phyloP scores from a whole-genome alignment of 352 stramenopile genomes.

The Synura sp. region DNA sequence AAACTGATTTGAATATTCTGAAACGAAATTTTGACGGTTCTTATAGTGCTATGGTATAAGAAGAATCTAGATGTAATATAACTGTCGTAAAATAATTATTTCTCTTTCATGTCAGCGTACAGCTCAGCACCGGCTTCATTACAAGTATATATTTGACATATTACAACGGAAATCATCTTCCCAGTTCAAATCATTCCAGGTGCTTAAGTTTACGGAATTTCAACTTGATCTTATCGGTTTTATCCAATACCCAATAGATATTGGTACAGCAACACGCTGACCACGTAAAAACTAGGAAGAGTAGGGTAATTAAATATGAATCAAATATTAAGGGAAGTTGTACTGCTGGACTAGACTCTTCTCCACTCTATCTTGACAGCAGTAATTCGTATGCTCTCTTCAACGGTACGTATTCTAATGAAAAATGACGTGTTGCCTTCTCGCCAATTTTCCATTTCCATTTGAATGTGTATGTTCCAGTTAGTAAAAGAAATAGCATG shows the following conservation, averaged over 20 bases:
- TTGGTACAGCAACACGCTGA: background rate
- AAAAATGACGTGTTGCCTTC: too few relatives aligned
- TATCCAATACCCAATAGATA: background rate
- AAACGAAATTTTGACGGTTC: background rate
- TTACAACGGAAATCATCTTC: background rate
- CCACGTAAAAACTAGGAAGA: background rate
- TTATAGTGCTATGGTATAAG: background rate
- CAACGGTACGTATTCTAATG: too few relatives aligned
- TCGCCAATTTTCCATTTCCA: too few relatives aligned
- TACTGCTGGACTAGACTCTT: too few relatives aligned
- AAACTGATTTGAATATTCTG: constrained; percentile 20
- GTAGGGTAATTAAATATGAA: background rate
- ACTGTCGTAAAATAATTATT: too few relatives aligned
- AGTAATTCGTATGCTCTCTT: too few relatives aligned
- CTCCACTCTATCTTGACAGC: too few relatives aligned
- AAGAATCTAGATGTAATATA: background rate
- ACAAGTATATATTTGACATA: background rate
- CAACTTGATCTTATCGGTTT: background rate
- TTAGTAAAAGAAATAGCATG: too few relatives aligned
- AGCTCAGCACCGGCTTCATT: constrained; percentile 32
- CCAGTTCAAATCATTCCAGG: constrained; percentile 15
- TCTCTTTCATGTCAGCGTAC: too few relatives aligned
- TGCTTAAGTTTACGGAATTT: background rate
- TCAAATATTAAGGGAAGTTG: too few relatives aligned
- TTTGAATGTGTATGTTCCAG: too few relatives aligned